Conservation (phyloP, 768 basidiomycete genomes). For the Pleurotus salmoneostramineus region DNA sequence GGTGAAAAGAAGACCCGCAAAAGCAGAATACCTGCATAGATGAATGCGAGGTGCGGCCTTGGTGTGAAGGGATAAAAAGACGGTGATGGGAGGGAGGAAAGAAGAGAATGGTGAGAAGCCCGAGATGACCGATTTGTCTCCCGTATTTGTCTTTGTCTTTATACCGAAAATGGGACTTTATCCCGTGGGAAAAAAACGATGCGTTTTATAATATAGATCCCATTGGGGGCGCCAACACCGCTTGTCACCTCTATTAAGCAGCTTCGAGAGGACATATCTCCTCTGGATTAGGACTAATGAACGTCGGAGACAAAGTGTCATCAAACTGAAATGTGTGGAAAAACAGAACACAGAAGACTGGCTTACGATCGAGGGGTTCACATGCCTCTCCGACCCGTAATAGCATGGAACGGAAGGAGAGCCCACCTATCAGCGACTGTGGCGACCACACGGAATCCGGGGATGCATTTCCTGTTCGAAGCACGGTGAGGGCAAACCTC, state of each 20-base stretch:
- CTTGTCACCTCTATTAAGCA: no score
- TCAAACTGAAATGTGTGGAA: not conserved
- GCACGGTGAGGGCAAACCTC: not conserved
- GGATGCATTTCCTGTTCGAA: no score
- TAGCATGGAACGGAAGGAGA: not conserved
- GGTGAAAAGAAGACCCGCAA: no score
- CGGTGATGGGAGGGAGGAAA: no score
- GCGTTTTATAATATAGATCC: slow-evolving; percentile 1
- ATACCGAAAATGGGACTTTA: not conserved
- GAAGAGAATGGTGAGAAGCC: not conserved
- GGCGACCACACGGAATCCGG: not conserved
- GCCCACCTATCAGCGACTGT: not conserved
- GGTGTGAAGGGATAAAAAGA: no score
- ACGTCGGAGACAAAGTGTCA: not conserved
- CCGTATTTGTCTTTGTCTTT: not conserved
- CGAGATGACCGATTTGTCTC: not conserved
- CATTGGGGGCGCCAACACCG: no score
- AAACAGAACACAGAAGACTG: not conserved
- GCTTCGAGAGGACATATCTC: not conserved
- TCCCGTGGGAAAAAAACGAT: not conserved
- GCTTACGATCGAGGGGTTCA: not conserved
- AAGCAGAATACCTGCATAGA: no score
- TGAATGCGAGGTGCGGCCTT: no score
- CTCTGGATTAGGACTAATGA: not conserved
- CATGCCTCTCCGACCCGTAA: not conserved